Evolutionary conservation across 2,329 filamentous ascomycete genomes (phyloP), one percentile per base, ranked within the genome.

Genomic region (Botrytis cinerea): DNA sequence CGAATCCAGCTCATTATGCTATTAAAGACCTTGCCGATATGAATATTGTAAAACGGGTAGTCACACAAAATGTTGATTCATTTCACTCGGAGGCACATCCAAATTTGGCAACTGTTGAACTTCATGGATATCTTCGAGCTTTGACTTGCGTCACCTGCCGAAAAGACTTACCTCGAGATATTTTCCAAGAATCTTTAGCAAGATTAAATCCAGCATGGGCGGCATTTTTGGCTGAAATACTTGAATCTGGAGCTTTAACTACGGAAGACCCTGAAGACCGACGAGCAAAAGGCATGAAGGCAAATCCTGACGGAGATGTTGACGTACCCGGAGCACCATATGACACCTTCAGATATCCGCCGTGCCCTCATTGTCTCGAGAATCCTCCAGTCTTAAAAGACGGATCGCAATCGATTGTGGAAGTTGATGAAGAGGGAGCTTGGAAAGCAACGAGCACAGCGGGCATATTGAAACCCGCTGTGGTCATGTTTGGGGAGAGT

Each of bases 31-130:
- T 98, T 51, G 92, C 89, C 4, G 83, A 87, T 7, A 84, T 96
- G 77, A 95, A 94, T 3, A 83, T 94, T 68, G 85, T 98, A 60
- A 88, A 87, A 73, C 89, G 85, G 71, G 93, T 98, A 74, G 90
- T 99, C 77, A 98, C 96, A 59, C 96, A 99, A 81, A 98, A 98
- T 80, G 96, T 99, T 70, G 96, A 99, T 83, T 97, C 94, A 3
- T 97, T 99, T 81, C 96, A 99, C 82, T 86, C 87, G 3, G 84
- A 84, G 74, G 92, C 94, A 0, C 95, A 98, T 82, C 93, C 94
- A 0, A 81, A 85, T 16, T 83, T 95, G 61, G 87, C 89, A 9
- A 96, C 93, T 16, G 85, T 97, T 63, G 95, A 98, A 82, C 87
- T 99, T 68, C 96, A 99, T 82, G 96, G 96, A 77, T 97, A 96